Conservation (phyloP, 352 stramenopile species). For the Plasmopara muralis region DNA sequence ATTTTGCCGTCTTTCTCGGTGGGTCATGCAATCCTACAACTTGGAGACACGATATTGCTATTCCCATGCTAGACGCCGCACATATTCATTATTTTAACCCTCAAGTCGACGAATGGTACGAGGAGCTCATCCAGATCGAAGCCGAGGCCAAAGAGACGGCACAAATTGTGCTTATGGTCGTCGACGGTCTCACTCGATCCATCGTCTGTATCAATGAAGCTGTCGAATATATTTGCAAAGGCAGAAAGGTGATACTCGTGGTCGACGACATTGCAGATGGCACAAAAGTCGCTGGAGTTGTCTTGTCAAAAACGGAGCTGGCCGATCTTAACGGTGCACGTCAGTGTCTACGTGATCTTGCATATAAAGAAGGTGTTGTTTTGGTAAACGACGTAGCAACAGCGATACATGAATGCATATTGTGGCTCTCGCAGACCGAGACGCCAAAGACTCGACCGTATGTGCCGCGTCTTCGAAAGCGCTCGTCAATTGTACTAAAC, state of each 20-base stretch:
- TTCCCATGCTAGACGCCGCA: constrained; percentile 63
- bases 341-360: constrained; percentile 68
- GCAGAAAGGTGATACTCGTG: constrained; percentile 66
- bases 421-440: constrained; percentile 46
- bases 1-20: constrained; percentile 72
- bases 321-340: constrained; percentile 79
- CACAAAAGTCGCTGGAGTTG: constrained; percentile 41
- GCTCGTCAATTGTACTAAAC: constrained; percentile 72
- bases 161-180: constrained; percentile 81
- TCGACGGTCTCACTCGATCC: constrained; percentile 68
- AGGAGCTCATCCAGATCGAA: constrained; percentile 80
- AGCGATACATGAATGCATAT: constrained; percentile 43
- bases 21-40: constrained; percentile 87
- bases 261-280: constrained; percentile 66
- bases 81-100: constrained; percentile 82
- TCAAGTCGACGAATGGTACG: constrained; percentile 86
- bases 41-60: constrained; percentile 71
- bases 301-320: constrained; percentile 50
- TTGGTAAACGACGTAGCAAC: constrained; percentile 46
- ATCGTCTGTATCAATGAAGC: constrained; percentile 86
- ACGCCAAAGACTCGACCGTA: constrained; percentile 34
- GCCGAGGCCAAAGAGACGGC: constrained; percentile 74
- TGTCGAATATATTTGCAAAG: constrained; percentile 81
- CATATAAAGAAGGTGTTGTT: constrained; percentile 34
- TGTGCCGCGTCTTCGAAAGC: constrained; percentile 55